Conservation (phyloP, 495 filamentous ascomycete species). For the Aspergillus affinis region DNA sequence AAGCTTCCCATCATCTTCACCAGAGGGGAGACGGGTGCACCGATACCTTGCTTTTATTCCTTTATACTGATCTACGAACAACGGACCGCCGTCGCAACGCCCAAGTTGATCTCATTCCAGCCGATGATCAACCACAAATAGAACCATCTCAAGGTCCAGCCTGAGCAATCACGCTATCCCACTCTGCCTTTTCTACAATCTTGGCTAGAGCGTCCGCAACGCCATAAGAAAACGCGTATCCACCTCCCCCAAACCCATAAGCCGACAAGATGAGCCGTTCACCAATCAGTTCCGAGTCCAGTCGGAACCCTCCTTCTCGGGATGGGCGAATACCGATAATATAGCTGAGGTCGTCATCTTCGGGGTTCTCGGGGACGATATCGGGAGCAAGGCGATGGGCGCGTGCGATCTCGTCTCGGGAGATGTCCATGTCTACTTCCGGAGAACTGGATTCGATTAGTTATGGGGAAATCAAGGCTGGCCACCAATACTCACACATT, state of each 20-base stretch:
- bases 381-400: constrained; percentile 42
- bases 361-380: constrained; percentile 37
- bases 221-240: constrained; percentile 47
- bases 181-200: constrained; percentile 41
- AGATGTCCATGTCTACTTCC: constrained; percentile 39
- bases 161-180: constrained; percentile 30
- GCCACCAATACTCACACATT: constrained; percentile 29
- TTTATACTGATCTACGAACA: too few species aligned
- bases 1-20: too few species aligned
- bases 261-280: constrained; percentile 35
- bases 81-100: too few species aligned
- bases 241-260: constrained; percentile 46
- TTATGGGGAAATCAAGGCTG: not conserved
- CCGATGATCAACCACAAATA: not conserved
- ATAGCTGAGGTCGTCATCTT: constrained; percentile 31
- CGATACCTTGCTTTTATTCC: too few species aligned
- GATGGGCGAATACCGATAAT: constrained; percentile 46
- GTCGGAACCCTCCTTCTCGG: constrained; percentile 38
- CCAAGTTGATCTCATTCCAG: not conserved
- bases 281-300: constrained; percentile 34
- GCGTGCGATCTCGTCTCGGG: constrained; percentile 41
- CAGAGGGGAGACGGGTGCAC: too few species aligned
- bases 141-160: not conserved
- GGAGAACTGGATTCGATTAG: constrained; percentile 25
- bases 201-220: constrained; percentile 39